Evolutionary conservation across 495 filamentous ascomycete species (phyloP).

Genomic region (Lophiostoma macrostomum): DNA sequence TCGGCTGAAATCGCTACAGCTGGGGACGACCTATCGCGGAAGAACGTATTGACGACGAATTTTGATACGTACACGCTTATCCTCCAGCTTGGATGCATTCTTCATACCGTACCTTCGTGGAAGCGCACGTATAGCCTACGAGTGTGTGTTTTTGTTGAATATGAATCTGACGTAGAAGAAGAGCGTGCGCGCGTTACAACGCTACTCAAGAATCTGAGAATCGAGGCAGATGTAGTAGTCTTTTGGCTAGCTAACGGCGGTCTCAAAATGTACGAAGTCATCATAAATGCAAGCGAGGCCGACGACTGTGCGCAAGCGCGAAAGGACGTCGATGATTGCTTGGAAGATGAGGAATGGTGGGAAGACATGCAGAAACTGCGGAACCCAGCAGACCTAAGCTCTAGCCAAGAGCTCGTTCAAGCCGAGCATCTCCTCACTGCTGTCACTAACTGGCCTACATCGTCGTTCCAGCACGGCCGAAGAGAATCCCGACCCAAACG

Average conservation of each 20-base stretch:
- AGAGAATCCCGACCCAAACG: constrained; percentile 42
- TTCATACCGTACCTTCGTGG: constrained; percentile 80
- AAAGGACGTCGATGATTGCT: constrained; percentile 53
- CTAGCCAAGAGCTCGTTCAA: constrained; percentile 35
- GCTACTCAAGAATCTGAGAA: constrained; percentile 75
- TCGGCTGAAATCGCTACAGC: constrained; percentile 67
- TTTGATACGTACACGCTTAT: constrained; percentile 92
- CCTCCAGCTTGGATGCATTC: constrained; percentile 78
- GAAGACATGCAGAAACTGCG: constrained; percentile 64
- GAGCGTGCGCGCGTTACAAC: constrained; percentile 70
- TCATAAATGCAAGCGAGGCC: constrained; percentile 63
- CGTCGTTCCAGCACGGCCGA: constrained; percentile 55
- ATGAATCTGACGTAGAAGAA: constrained; percentile 79
- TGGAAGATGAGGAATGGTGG: constrained; percentile 80
- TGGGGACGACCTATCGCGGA: constrained; percentile 42
- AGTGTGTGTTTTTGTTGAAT: constrained; percentile 84
- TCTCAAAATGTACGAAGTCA: constrained; percentile 69
- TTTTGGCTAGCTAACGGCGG: constrained; percentile 78
- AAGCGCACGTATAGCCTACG: constrained; percentile 71
- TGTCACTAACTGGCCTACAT: constrained; percentile 51
- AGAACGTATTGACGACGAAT: constrained; percentile 78
- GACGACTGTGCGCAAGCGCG: constrained; percentile 45
- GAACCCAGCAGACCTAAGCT: constrained; percentile 37
- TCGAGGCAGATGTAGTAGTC: constrained; percentile 73
- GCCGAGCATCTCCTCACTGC: constrained; percentile 35